These are phyloP conservation scores for Dendrobium nobile DNA, from an alignment of 106 monocot genomes.

Conservation along the genomic window DNA sequence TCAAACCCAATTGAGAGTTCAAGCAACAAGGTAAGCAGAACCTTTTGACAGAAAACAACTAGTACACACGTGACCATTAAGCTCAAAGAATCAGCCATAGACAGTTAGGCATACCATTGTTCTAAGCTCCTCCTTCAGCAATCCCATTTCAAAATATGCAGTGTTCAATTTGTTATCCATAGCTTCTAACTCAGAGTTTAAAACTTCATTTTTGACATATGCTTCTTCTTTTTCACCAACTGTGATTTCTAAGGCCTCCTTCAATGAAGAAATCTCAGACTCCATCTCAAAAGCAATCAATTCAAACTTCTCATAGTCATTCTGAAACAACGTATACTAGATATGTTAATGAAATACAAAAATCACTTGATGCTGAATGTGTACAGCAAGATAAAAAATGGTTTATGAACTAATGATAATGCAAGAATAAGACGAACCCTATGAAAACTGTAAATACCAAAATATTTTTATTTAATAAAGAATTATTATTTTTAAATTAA, in stretches of 20 bases:
- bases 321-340: constrained; percentile 25
- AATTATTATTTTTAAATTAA: no score
- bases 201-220: constrained; percentile 14
- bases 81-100: background rate
- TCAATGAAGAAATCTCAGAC: constrained; percentile 50
- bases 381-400: background rate
- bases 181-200: constrained; percentile 43
- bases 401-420: no score
- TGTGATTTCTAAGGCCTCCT: constrained; percentile 36
- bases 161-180: constrained; percentile 33
- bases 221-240: constrained; percentile 65
- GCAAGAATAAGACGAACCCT: no score
- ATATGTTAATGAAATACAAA: background rate
- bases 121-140: constrained; percentile 47
- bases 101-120: constrained; percentile 27
- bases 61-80: background rate
- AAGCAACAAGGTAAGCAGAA: background rate
- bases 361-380: background rate
- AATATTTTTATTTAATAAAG: no score
- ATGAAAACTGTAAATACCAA: no score
- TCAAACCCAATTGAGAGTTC: background rate
- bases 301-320: constrained; percentile 43
- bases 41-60: background rate
- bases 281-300: constrained; percentile 82
- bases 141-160: constrained; percentile 39